Base-by-base conservation (phyloP, 345 rosid genomes). In the Nephelium lappaceum region DNA sequence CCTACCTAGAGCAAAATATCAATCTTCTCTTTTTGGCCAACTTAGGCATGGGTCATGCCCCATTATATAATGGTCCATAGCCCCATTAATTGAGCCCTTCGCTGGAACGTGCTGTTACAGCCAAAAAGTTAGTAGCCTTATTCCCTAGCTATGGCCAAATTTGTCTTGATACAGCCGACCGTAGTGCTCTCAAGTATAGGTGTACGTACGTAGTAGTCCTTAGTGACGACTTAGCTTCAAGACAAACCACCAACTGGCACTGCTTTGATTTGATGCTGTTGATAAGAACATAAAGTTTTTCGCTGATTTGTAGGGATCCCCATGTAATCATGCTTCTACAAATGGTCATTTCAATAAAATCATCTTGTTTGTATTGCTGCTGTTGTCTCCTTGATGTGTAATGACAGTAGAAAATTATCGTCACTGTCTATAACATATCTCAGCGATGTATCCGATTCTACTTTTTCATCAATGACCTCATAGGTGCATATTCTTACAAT, bases 1-100 rank as follows among this genome's bases (percentile, higher is more conserved):
- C 79, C 86, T 75, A 70, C 80, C 69, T 84, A 67, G 82, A 73
- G 76, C 58, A 51, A 67, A 73, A 75, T 45, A 61, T 45, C 77
- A 25, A 27, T 47, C 80, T 57, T 57, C 71, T 14, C 49, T 12
- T 53, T 21, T 19, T 55, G 41, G 36, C 45, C 55, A 31, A 4
- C n/a, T 36, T 41, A 63, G 19, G 67, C 25, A 49, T 47, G 78
- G 39, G 0, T 19, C 11, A 23, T 65, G 19, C 21, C 21, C 14
- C 36, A 73, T 58, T 67, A 5, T 47, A 55, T 70, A 81, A 72
- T 72, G 77, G 79, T 81, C 69, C 71, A 67, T 36, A 9, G 14
- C 25, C 24, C 36, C 27, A 12, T 58, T 64, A 67, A 25, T 41
- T 47, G 77, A 64, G 45, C 27, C 55, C 25, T 51, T 74, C 65